Evolutionary conservation across 176 grass and related monocot species (phyloP), one percentile per base, ranked within the genome.

Genomic region (Elymus sibiricus): DNA sequence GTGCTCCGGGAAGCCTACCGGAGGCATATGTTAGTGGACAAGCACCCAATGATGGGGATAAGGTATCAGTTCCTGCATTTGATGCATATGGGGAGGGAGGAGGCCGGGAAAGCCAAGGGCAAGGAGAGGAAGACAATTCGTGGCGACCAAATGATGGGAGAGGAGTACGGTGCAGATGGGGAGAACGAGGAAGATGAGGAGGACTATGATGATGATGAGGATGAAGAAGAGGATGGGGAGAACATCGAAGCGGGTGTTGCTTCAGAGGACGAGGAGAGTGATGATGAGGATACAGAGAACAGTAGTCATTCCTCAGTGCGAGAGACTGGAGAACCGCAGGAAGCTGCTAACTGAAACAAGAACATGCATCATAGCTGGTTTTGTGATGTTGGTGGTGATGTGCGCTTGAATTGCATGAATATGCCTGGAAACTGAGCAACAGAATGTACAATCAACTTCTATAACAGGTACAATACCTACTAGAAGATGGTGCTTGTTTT

Each of bases 31-130:
- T 72, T 98, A 78, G 82, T 98, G 73, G 90, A 92, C 79, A 95
- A 95, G 65, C 91, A 95, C 77, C 93, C 93, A 4, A 63, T 98
- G 80, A 95, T 98, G 96, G 93, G 90, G 64, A 78, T 98, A 86
- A 89, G 91, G 82, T 95, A 92, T 86, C 89, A 88, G 27, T 95
- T 92, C 78, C 72, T 95, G 78, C 96, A 98, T 80, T 89, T 98
- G 79, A 98, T 98, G 96, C 96, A 95, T 82, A 90, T 92, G 90
- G 88, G 91, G 24, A 89, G 79, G 82, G 90, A 90, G 21, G 84
- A 85, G 59, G 86, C 24, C 6, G 79, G 79, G 7, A 92, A 92
- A 67, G 28, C 39, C 19, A 94, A 88, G 79, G 67, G 74, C 16
- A 90, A 90, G 47, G 76, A 64, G 64, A 42, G 44, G 16, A 92